Evolutionary conservation across 768 basidiomycete species (phyloP), one percentile per base, ranked within the genome.

Genomic region (Leccinum pellstonianum): DNA sequence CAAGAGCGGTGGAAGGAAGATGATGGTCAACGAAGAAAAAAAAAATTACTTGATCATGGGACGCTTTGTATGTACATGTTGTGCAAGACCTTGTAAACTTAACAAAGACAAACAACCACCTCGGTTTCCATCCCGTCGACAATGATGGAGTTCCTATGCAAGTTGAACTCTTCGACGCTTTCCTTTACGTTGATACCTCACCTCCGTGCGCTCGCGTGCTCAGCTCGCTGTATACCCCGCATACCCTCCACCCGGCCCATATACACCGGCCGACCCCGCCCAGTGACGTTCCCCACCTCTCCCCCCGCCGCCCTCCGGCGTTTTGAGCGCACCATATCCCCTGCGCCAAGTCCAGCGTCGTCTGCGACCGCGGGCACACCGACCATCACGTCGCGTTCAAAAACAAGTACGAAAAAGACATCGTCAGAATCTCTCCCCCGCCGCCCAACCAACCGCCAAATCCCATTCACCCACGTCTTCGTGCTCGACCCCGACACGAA

Each of bases 401-500:
- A 5, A 19, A 9, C n/a, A n/a, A n/a, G n/a, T n/a, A n/a, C n/a
- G n/a, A n/a, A 46, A 5, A 19, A 9, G 4, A 10, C 4, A 4
- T 11, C 43, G 1, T 46, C 43, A 11, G 33, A 31, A 35, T 1
- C 37, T 15, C 48, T 29, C 23, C 19, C 52, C 55, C 57, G 61
- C 17, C 66, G 59, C 5, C 69, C 58, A 52, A 64, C 54, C 55
- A 79, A 80, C 67, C 71, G 77, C 12, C 70, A 79, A 1, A 87
- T 87, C 57, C 74, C 71, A 0, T 71, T 73, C 67, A 25, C 59
- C 1, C 56, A 67, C 53, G 83, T 87, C 54, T 77, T 76, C 49
- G 67, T 86, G 53, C 75, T 80, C 53, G 79, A 87, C 63, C 75
- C 81, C 1, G 71, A 76, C 21, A 81, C 81, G 5, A 70, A 72